Evolutionary conservation across 441 rosid genomes (phyloP).

Genomic region (Omphalea diandra): DNA sequence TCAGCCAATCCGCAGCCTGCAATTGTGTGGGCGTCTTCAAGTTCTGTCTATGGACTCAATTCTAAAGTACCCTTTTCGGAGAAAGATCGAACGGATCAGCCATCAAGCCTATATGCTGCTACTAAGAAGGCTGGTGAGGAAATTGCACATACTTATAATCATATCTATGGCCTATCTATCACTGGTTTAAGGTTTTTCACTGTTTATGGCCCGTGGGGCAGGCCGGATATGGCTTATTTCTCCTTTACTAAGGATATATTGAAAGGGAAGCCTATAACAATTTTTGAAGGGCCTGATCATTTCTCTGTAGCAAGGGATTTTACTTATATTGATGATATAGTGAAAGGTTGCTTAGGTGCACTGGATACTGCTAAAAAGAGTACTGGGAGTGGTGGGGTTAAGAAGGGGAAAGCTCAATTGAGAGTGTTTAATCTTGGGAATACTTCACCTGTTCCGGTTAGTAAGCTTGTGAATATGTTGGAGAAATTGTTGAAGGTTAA

Average conservation of each 20-base stretch:
- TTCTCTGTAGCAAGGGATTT: conserved; percentile 39
- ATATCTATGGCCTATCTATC: conserved; percentile 41
- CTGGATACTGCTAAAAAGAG: conserved; percentile 42
- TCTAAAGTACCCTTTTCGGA: conserved; percentile 38
- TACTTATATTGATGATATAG: conserved; percentile 49
- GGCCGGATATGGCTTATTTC: conserved; percentile 55
- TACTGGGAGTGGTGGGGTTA: conserved; percentile 44
- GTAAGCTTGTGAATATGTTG: conserved; percentile 39
- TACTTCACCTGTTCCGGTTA: conserved; percentile 42
- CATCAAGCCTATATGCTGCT: conserved; percentile 43
- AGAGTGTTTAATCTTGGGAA: conserved; percentile 45
- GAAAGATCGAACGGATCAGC: conserved; percentile 37
- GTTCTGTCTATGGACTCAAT: conserved; percentile 47
- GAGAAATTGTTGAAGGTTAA: conserved; percentile 47
- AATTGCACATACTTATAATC: conserved; percentile 47
- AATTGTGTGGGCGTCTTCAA: conserved; percentile 42
- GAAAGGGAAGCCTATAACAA: conserved; percentile 31
- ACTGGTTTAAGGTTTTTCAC: conserved; percentile 47
- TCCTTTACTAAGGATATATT: conserved; percentile 40
- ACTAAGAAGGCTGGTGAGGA: conserved; percentile 48
- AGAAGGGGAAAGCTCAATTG: conserved; percentile 36
- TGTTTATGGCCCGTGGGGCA: conserved; percentile 50
- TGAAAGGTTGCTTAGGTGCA: conserved; percentile 46
- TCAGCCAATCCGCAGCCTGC: conserved; percentile 40
- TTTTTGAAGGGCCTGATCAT: conserved; percentile 39